Percentiles rank a stretch among this genome's conserved stretches.
Conservation (phyloP, 177 flowering plant species). For the Vitis hybrid region DNA sequence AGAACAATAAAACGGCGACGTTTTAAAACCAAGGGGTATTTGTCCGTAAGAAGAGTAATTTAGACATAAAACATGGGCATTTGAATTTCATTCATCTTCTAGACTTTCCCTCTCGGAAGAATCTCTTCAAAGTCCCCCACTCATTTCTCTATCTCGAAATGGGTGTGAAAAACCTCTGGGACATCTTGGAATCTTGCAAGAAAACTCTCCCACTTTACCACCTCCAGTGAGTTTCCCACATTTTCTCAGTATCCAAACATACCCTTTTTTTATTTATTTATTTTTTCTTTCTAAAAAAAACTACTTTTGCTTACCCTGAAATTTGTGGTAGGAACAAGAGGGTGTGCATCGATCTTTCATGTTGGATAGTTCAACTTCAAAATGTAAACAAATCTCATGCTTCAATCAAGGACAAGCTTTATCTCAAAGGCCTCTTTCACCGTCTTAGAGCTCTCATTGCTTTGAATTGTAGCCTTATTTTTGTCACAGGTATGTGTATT, state of each 20-base stretch:
- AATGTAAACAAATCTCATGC: constrained; percentile 49
- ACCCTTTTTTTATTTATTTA: background rate
- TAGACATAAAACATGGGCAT: background rate
- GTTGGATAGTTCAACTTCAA: constrained; percentile 92
- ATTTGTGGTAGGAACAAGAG: constrained; percentile 72
- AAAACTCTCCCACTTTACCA: constrained; percentile 81
- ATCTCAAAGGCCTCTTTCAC: constrained; percentile 76
- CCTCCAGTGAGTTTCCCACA: constrained; percentile 61
- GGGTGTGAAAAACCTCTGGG: constrained; percentile 98
- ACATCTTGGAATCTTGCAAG: constrained; percentile 93
- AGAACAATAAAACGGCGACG: too few relatives aligned
- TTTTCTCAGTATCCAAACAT: background rate
- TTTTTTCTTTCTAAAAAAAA: background rate
- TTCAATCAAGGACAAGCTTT: constrained; percentile 52
- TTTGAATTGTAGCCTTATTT: constrained; percentile 78
- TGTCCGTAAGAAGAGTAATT: background rate
- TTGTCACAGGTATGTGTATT: constrained; percentile 64
- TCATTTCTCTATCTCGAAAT: constrained; percentile 27
- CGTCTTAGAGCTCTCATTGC: constrained; percentile 90
- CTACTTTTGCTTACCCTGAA: background rate
- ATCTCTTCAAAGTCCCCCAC: background rate
- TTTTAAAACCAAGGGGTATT: too few relatives aligned
- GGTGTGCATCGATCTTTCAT: constrained; percentile 90
- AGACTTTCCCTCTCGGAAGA: constrained; percentile 3
- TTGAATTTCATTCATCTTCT: background rate